A percentile compares a stretch with the other conserved stretches of the same genome.
Conservation (phyloP, 75 land plant species). For the Selaginella tamariscina region DNA sequence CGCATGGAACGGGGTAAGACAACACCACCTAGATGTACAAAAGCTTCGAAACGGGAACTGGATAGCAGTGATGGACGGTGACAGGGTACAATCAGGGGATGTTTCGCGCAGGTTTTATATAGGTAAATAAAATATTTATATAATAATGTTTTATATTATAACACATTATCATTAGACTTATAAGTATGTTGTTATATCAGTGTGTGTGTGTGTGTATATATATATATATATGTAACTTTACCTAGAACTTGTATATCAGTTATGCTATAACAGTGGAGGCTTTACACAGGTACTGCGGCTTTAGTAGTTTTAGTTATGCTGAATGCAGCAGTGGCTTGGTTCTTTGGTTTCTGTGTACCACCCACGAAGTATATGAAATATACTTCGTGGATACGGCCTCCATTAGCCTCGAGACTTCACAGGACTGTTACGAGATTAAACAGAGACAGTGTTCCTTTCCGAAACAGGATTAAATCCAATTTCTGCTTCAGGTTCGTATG, state of each 20-base stretch:
- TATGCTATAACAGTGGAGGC: too few species aligned
- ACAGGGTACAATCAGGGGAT: slow-evolving; percentile 90
- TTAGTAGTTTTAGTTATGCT: slow-evolving; percentile 26
- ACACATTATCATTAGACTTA: too few species aligned
- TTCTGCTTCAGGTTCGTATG: slow-evolving; percentile 41
- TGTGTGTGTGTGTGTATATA: too few species aligned
- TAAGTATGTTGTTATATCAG: too few species aligned
- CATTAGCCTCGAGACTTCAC: slow-evolving; percentile 33
- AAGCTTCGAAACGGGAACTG: slow-evolving; percentile 61
- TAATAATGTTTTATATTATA: too few species aligned
- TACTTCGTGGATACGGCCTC: slow-evolving; percentile 26
- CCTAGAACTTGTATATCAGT: too few species aligned
- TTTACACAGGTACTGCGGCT: slow-evolving; percentile 38
- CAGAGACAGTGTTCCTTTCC: slow-evolving; percentile 26
- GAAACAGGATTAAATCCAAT: slow-evolving; percentile 38
- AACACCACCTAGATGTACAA: slow-evolving; percentile 77
- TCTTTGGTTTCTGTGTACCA: slow-evolving; percentile 58
- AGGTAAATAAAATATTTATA: too few species aligned
- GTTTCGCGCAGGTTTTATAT: slow-evolving; percentile 30
- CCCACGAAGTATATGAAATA: slow-evolving; percentile 32
- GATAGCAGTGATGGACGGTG: slow-evolving; percentile 92
- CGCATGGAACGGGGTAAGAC: slow-evolving; percentile 77
- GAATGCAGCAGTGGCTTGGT: slow-evolving; percentile 39
- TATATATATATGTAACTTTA: too few species aligned
- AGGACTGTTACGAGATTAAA: slow-evolving; percentile 42